Evolutionary conservation across 2,329 filamentous ascomycete genomes (phyloP).

Genomic region (Aspergillus fijiensis): DNA sequence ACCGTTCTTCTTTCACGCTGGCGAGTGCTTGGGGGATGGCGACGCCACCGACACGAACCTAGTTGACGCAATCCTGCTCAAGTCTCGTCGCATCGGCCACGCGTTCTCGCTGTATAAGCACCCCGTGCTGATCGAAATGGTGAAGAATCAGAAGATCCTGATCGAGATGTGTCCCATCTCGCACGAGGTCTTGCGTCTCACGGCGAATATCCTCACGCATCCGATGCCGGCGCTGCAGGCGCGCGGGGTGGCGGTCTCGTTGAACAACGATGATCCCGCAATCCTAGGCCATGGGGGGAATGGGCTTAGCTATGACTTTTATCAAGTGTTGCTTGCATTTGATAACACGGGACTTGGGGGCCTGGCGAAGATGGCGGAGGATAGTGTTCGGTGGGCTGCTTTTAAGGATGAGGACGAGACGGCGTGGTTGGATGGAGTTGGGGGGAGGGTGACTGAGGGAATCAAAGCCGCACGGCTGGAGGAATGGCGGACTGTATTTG

Average conservation of each 20-base stretch:
- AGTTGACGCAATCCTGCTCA: constrained; percentile 12
- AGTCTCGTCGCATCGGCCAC: constrained; percentile 13
- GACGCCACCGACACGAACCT: constrained; percentile 11
- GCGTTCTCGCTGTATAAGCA: constrained; percentile 15
- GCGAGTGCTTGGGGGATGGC: constrained; percentile 14
- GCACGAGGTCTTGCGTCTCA: constrained; percentile 14
- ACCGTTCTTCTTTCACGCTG: constrained; percentile 17
- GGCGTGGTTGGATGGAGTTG: constrained; percentile 6
- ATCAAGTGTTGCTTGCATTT: constrained; percentile 13
- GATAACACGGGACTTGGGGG: constrained; percentile 13
- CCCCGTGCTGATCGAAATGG: constrained; percentile 13
- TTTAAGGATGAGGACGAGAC: constrained; percentile 12
- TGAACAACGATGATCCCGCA: constrained; percentile 16
- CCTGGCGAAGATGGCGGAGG: constrained; percentile 14
- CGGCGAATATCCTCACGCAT: constrained; percentile 14
- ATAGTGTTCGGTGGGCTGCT: constrained; percentile 14
- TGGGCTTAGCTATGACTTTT: constrained; percentile 14
- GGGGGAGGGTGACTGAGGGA: neutral
- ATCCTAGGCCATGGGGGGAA: constrained; percentile 12
- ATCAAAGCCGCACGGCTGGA: constrained; percentile 3
- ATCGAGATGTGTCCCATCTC: constrained; percentile 16
- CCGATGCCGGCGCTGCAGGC: constrained; percentile 13
- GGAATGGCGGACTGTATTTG: constrained; percentile 11
- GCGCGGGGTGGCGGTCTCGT: constrained; percentile 13
- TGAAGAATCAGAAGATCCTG: constrained; percentile 11